Evolutionary conservation across 305 asterid genomes (phyloP).

Genomic region (Fraxinus platypoda): DNA sequence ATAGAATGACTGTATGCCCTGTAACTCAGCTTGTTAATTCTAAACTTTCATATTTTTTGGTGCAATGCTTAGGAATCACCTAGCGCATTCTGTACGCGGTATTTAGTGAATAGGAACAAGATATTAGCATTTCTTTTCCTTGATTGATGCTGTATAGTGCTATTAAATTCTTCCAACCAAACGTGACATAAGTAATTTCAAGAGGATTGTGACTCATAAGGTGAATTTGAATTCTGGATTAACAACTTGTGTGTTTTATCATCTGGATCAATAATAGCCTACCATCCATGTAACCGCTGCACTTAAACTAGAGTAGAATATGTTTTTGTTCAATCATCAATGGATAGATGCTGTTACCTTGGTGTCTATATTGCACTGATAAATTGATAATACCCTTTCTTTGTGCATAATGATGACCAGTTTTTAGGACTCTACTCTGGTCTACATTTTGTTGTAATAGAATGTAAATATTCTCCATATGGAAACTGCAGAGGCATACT

Average conservation of each 20-base stretch:
- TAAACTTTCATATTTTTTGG: neutral
- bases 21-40: slow-evolving; percentile 14
- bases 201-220: neutral
- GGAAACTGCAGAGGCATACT: neutral
- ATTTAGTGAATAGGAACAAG: neutral
- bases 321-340: neutral
- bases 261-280: neutral
- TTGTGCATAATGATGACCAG: neutral
- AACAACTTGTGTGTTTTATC: neutral
- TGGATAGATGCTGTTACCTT: neutral
- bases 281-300: neutral
- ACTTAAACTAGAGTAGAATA: neutral
- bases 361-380: neutral
- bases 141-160: neutral
- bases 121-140: neutral
- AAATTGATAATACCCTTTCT: neutral
- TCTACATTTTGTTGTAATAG: neutral
- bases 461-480: neutral
- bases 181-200: neutral
- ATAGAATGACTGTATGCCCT: slow-evolving; percentile 85
- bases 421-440: neutral
- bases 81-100: neutral
- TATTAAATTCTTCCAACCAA: neutral
- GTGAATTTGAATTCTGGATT: neutral
- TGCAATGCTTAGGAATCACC: neutral